Evolutionary conservation across 495 filamentous ascomycete genomes (phyloP).

Genomic region (Haplographium delicatum): DNA sequence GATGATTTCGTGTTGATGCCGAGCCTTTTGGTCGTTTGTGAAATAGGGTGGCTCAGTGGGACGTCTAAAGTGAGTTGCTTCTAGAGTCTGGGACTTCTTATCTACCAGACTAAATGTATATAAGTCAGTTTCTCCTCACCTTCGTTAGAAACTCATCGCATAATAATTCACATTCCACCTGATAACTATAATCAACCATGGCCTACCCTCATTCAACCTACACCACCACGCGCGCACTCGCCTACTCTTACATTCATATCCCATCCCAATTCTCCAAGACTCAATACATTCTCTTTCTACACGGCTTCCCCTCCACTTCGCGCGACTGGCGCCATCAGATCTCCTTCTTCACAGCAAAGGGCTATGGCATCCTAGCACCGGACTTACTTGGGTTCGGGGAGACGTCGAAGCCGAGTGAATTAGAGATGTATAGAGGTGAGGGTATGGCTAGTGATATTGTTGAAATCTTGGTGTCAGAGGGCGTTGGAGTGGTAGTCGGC

Average conservation of each 20-base stretch:
- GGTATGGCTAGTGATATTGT: constrained; percentile 30
- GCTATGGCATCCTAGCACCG: constrained; percentile 38
- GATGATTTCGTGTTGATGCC: not conserved
- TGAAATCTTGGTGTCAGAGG: constrained; percentile 27
- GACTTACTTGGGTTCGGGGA: constrained; percentile 42
- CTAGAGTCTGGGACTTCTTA: constrained; percentile 8
- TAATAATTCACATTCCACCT: constrained; percentile 15
- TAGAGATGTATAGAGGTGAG: constrained; percentile 30
- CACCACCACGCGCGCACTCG: constrained; percentile 13
- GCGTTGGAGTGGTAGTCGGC: constrained; percentile 23
- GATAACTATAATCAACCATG: constrained; percentile 15
- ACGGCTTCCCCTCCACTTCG: constrained; percentile 33
- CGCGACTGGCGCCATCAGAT: constrained; percentile 41
- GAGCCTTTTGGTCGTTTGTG: not conserved
- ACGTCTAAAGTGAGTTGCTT: constrained; percentile 8
- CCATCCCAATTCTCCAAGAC: not conserved
- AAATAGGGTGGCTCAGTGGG: not conserved
- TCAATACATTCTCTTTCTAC: constrained; percentile 29
- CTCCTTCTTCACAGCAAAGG: constrained; percentile 24
- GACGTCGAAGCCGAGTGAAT: constrained; percentile 32
- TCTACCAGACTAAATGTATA: constrained; percentile 18
- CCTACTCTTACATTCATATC: constrained; percentile 13
- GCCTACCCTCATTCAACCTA: constrained; percentile 15
- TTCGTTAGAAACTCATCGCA: constrained; percentile 18
- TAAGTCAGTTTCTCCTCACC: constrained; percentile 13